Percentiles rank a stretch among this genome's conserved stretches.
phyloP scores from a whole-genome alignment of 2,329 filamentous ascomycete species.

The Fusarium xyrophilum region DNA sequence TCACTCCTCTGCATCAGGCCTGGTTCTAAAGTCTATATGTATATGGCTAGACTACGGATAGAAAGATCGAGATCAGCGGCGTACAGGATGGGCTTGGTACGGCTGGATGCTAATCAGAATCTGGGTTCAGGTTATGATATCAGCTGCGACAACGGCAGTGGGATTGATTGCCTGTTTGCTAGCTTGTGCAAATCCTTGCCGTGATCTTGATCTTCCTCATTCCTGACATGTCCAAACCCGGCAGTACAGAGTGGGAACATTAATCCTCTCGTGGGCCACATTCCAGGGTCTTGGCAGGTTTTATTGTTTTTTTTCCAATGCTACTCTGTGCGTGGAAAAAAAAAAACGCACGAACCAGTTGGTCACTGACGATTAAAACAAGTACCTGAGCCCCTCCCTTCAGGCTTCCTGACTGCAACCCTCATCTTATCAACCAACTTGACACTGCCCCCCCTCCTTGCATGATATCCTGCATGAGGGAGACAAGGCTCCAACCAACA shows the following conservation, averaged over 20 bases:
- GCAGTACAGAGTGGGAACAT: conserved; percentile 8
- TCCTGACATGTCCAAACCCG: conserved; percentile 29
- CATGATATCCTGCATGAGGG: conserved; percentile 12
- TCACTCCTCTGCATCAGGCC: background rate
- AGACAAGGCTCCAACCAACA: background rate
- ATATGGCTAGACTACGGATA: background rate
- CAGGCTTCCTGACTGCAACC: background rate
- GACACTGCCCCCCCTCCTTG: conserved; percentile 1
- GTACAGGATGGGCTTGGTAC: background rate
- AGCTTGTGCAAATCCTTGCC: conserved; percentile 8
- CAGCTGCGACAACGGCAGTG: background rate
- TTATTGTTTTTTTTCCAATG: background rate
- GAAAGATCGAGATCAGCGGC: conserved; percentile 3
- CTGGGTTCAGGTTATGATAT: background rate
- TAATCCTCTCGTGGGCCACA: background rate
- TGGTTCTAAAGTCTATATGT: background rate
- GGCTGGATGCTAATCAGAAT: background rate
- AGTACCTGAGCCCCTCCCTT: background rate
- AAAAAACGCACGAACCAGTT: background rate
- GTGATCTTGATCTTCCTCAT: conserved; percentile 10
- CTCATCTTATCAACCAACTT: background rate
- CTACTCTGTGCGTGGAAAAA: no score
- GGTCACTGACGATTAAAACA: background rate
- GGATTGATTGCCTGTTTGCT: background rate
- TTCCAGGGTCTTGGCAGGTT: conserved; percentile 11